These are phyloP conservation scores for Macroventuria anomochaeta DNA, from an alignment of 2,329 filamentous ascomycete genomes.

Conservation along the genomic window DNA sequence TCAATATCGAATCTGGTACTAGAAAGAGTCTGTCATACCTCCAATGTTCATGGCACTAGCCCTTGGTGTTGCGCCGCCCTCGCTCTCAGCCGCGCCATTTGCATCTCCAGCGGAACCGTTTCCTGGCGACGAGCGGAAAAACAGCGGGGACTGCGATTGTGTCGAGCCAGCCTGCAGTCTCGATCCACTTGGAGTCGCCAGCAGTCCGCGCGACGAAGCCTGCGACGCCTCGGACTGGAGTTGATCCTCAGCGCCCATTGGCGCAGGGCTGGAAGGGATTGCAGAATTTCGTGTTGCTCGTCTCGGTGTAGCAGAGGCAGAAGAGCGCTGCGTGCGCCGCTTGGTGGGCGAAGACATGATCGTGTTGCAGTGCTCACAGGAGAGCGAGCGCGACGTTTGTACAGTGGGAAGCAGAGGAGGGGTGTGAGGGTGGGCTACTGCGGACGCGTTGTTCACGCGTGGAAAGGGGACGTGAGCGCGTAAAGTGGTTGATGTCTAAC, in stretches of 20 bases:
- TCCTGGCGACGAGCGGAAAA: constrained; percentile 70
- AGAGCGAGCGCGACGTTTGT: constrained; percentile 4
- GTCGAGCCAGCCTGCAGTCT: constrained; percentile 56
- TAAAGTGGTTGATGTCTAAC: constrained; percentile 22
- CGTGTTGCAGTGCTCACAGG: constrained; percentile 13
- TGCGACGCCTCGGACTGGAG: constrained; percentile 52
- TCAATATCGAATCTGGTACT: constrained; percentile 19
- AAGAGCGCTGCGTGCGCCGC: constrained; percentile 62
- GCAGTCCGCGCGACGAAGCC: constrained; percentile 47
- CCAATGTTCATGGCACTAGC: constrained; percentile 67
- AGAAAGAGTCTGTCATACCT: constrained; percentile 57
- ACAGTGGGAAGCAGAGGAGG: constrained; percentile 5
- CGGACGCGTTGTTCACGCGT: constrained; percentile 31
- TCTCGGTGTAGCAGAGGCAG: constrained; percentile 62
- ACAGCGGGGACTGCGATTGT: constrained; percentile 81
- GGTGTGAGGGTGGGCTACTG: constrained; percentile 24
- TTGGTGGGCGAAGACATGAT: constrained; percentile 68
- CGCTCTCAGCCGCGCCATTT: constrained; percentile 55
- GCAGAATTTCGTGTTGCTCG: constrained; percentile 62
- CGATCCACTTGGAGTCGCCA: constrained; percentile 56
- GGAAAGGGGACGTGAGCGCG: constrained; percentile 34
- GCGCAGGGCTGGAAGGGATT: constrained; percentile 60
- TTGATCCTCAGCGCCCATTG: constrained; percentile 52
- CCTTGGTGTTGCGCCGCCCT: constrained; percentile 74
- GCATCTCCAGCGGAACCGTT: constrained; percentile 50